These are phyloP conservation scores for Astrocystis sublimbata DNA, from an alignment of 495 filamentous ascomycete species.

Conservation along the genomic window DNA sequence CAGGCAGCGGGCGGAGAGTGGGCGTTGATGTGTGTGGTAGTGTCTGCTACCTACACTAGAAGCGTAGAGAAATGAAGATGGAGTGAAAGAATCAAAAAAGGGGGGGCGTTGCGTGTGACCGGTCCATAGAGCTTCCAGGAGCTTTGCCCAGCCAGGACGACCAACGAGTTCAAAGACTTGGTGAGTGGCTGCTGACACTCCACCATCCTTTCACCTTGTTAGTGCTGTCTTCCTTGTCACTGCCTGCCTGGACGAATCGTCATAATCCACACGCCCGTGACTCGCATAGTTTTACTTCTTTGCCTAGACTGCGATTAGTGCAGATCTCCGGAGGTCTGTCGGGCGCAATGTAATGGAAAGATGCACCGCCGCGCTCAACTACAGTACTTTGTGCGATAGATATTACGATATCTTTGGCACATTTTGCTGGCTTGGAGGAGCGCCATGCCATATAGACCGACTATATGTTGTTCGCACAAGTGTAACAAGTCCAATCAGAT, in stretches of 20 bases:
- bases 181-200: slow-evolving; percentile 29
- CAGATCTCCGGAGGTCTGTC: slow-evolving; percentile 28
- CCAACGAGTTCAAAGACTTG: slow-evolving; percentile 13
- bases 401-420: no score
- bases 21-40: slow-evolving; percentile 4
- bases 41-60: slow-evolving; percentile 3
- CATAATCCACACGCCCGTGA: slow-evolving; percentile 43
- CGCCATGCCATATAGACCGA: neutral
- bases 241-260: slow-evolving; percentile 36
- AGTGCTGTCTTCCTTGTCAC: slow-evolving; percentile 24
- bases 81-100: slow-evolving; percentile 18
- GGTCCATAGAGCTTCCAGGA: neutral
- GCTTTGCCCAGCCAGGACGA: neutral
- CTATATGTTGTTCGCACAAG: neutral
- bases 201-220: slow-evolving; percentile 30
- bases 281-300: slow-evolving; percentile 35
- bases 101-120: slow-evolving; percentile 35
- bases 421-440: no score
- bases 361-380: slow-evolving; percentile 2
- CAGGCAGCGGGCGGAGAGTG: slow-evolving; percentile 11
- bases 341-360: slow-evolving; percentile 6
- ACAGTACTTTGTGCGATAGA: no score
- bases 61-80: slow-evolving; percentile 14
- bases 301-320: slow-evolving; percentile 7
- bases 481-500: neutral